Base-by-base conservation (phyloP, 148 eudicot genomes). In the Hydrangea macrophylla region DNA sequence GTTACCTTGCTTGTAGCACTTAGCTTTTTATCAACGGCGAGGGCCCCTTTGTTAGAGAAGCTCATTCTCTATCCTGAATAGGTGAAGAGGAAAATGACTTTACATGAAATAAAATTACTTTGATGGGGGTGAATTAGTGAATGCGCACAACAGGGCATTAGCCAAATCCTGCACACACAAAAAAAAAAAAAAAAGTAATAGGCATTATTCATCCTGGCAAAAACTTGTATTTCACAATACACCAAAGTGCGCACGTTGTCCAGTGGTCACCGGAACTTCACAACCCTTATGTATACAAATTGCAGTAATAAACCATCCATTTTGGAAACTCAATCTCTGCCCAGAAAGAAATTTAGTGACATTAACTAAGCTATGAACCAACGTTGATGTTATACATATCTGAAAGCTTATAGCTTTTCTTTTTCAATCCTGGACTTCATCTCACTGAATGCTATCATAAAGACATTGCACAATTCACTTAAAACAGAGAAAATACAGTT, bases 1-100 rank as follows among this genome's bases (percentile, higher is more conserved):
- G 87, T 78, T 78, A 75, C 80, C 71, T 85, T 85, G 23, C 45
- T 61, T n/a, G 71, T 5, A 57, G 67, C 56, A 60, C 63, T 70
- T 28, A 78, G 77, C 64, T 73, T 81, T 55, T 67, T 72, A 64
- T 73, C 74, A 44, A 68, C 60, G 24, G 65, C 37, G 15, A 75
- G 80, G 65, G 85, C 74, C 64, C 74, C 87, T 79, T 80, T 86
- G 70, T 84, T 85, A 50, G 83, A 81, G 54, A 82, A 78, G 92
- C 79, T 90, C 98, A 90, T 90, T 79, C 75, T 88, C 55, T 64
- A 11, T 69, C 55, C 30, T 39, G 26, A 55, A 58, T n/a, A 68
- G 66, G 44, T 44, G 59, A 60, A 50, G 61, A 62, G 40, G 2
- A 57, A 64, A 65, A 35, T 10, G 15, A 73, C 27, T 54, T 25